phyloP scores from a whole-genome alignment of 2,329 filamentous ascomycete genomes.

The Fusarium chuoi region DNA sequence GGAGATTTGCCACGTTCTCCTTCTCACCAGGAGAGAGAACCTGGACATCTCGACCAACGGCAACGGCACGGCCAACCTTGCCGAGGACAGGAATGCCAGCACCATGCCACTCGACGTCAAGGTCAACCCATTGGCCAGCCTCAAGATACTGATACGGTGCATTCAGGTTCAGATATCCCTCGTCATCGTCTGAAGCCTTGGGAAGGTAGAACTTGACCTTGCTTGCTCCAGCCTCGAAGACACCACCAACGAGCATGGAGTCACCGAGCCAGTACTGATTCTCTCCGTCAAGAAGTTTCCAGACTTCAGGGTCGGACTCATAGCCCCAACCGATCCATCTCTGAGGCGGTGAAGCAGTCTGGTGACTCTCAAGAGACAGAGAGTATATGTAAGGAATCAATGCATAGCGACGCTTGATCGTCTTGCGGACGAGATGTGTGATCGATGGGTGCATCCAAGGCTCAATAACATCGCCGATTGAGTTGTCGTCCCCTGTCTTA shows the following conservation, averaged over 20 bases:
- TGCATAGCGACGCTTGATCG: constrained; percentile 77
- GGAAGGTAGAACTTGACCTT: constrained; percentile 72
- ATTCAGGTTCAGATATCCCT: constrained; percentile 72
- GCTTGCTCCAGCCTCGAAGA: constrained; percentile 69
- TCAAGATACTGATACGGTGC: constrained; percentile 67
- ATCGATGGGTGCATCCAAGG: constrained; percentile 81
- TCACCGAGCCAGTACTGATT: constrained; percentile 80
- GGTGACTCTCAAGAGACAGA: constrained; percentile 69
- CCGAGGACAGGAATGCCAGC: constrained; percentile 54
- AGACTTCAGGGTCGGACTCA: constrained; percentile 73
- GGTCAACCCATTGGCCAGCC: constrained; percentile 53
- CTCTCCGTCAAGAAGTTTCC: constrained; percentile 73
- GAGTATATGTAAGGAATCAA: constrained; percentile 79
- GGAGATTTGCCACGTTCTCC: constrained; percentile 52
- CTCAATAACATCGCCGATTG: constrained; percentile 77
- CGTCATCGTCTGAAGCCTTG: constrained; percentile 60
- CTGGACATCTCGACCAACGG: constrained; percentile 52
- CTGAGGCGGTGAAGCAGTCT: constrained; percentile 70
- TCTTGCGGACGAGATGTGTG: constrained; percentile 68
- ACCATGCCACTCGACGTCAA: constrained; percentile 56
- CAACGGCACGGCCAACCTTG: constrained; percentile 53
- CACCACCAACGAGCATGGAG: constrained; percentile 71
- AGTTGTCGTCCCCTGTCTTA: constrained; percentile 75
- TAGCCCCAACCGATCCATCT: constrained; percentile 81
- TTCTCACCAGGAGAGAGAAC: constrained; percentile 50